These are phyloP conservation scores for Hysterangium stoloniferum DNA, from an alignment of 768 basidiomycete genomes.

Conservation along the genomic window DNA sequence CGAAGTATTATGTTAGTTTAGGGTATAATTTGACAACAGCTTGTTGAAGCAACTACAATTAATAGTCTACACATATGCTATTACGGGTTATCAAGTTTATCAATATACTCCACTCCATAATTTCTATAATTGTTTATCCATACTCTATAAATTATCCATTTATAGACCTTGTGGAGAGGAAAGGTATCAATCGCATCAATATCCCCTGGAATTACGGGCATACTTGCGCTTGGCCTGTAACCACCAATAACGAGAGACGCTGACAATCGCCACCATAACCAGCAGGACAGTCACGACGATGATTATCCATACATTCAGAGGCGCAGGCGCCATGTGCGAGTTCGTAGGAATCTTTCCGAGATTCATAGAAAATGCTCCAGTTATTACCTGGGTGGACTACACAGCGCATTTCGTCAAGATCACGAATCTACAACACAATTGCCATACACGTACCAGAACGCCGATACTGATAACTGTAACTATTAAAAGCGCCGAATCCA, in stretches of 20 bases:
- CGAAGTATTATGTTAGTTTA: no score
- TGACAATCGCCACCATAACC: constrained; percentile 38
- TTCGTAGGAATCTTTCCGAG: constrained; percentile 27
- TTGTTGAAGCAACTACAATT: no score
- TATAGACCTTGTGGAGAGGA: no score
- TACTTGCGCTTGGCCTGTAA: constrained; percentile 38
- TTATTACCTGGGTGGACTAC: constrained; percentile 6
- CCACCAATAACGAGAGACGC: constrained; percentile 59
- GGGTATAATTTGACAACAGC: no score
- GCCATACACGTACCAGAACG: constrained; percentile 51
- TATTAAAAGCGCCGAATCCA: constrained; percentile 57
- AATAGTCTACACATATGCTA: no score
- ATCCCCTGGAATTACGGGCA: no score
- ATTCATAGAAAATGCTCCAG: constrained; percentile 69
- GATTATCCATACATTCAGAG: constrained; percentile 47
- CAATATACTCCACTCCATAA: no score
- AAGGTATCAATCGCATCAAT: no score
- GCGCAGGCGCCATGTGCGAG: constrained; percentile 31
- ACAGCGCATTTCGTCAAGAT: neutral
- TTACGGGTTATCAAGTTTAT: no score
- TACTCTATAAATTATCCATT: no score
- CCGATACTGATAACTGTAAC: constrained; percentile 63
- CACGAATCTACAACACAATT: constrained; percentile 44
- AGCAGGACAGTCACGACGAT: constrained; percentile 39
- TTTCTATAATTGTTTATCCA: no score